Evolutionary conservation across 2,329 filamentous ascomycete species (phyloP), one percentile per base, ranked within the genome.

Genomic region (Teratosphaeria epicoccoides): DNA sequence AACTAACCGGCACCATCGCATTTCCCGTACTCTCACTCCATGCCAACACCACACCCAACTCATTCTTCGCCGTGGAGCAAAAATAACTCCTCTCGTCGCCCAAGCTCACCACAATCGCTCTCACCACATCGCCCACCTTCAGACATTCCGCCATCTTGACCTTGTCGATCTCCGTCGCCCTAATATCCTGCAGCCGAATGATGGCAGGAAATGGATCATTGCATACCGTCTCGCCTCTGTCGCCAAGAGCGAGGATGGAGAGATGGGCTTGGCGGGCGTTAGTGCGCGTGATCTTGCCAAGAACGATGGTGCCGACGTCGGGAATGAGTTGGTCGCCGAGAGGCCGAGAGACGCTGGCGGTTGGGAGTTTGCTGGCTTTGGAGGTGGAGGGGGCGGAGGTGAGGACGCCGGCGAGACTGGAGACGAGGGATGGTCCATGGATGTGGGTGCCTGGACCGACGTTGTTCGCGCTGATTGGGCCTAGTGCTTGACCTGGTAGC

Each of bases 1-100:
- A 98, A 70, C 84, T 94, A 51, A 95, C 80, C 1, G 93, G 91
- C 63, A 86, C 85, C 89, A 97, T 95, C 61, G 86, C 80, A 70
- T 94, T 91, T 1, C 90, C 53, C 11, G 53, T 90, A 2, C 79
- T 80, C 67, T 95, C 88, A 66, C 88, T 94, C 60, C 81, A 84
- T 9, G 91, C 93, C 82, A 97, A 87, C 37, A 98, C 87, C 53
- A 97, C 91, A 2, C 93, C 93, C 40, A 95, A 76, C 66, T 95
- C 87, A 69, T 98, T 97, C 59, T 82, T 82, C 24, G 89, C 88
- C 1, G 93, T 98, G 24, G 84, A 87, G n/a, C 95, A 78, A 68
- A 96, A 98, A 68, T 97, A 98, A 63, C 88, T 95, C 48, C 86
- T 83, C 72, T 97, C 90, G 66, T 98, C 93, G 33, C 93, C 93